phyloP scores from a whole-genome alignment of 257 asterid genomes.

The Capsicum chinense region DNA sequence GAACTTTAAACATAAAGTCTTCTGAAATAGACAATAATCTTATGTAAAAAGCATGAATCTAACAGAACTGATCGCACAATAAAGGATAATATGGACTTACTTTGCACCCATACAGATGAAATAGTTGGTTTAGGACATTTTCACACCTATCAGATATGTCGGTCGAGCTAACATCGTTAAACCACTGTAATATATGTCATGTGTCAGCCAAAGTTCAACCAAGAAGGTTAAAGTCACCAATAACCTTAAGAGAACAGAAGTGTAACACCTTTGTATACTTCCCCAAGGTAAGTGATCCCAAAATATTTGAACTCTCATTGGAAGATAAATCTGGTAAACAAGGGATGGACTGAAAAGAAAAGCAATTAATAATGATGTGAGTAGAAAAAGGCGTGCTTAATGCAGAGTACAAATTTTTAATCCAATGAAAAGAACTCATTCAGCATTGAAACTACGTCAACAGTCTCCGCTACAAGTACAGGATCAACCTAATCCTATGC shows the following conservation, averaged over 20 bases:
- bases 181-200: conserved; percentile 53
- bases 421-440: conserved; percentile 27
- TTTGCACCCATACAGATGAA: conserved; percentile 77
- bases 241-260: conserved; percentile 29
- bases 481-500: conserved; percentile 11
- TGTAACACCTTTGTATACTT: conserved; percentile 82
- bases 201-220: conserved; percentile 16
- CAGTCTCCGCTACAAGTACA: conserved; percentile 7
- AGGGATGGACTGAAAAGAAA: conserved; percentile 66
- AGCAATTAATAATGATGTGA: background rate
- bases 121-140: conserved; percentile 68
- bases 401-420: background rate
- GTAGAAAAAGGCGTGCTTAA: background rate
- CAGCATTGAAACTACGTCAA: background rate
- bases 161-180: conserved; percentile 86
- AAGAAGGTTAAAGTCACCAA: conserved; percentile 32
- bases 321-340: conserved; percentile 75
- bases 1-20: background rate
- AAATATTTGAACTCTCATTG: conserved; percentile 46
- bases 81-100: conserved; percentile 45
- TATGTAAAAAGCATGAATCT: conserved; percentile 23
- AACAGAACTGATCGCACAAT: conserved; percentile 10
- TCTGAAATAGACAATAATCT: conserved; percentile 2
- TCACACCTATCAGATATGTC: conserved; percentile 83
- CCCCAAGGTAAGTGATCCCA: conserved; percentile 71